Conservation (phyloP, 2,329 filamentous ascomycete species). For the Venturia pyrina region DNA sequence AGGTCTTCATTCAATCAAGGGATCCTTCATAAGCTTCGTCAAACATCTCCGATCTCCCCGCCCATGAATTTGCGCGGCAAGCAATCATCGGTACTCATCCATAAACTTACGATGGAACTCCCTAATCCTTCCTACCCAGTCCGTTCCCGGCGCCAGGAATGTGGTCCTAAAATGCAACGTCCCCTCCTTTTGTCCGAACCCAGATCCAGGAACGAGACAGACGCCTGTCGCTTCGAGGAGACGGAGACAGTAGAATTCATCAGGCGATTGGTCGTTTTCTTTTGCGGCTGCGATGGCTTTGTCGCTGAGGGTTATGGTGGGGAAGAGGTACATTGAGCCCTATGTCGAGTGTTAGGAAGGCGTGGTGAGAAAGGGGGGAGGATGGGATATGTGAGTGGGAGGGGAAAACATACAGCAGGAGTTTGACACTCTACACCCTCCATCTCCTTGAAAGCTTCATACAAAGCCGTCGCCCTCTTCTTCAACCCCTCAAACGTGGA, state of each 20-base stretch:
- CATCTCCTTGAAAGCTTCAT: constrained; percentile 87
- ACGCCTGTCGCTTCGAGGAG: constrained; percentile 90
- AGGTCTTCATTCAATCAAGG: too few species aligned
- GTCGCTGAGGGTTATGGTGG: constrained; percentile 69
- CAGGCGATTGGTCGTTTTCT: constrained; percentile 61
- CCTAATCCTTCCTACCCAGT: constrained; percentile 80
- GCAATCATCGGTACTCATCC: constrained; percentile 49
- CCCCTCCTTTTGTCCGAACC: constrained; percentile 88
- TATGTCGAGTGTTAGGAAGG: constrained; percentile 26
- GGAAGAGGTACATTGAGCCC: constrained; percentile 98
- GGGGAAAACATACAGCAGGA: constrained; percentile 48
- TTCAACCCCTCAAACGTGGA: constrained; percentile 69
- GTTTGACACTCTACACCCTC: constrained; percentile 86
- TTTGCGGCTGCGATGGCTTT: constrained; percentile 69
- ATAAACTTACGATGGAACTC: constrained; percentile 91
- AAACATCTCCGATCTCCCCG: too few species aligned
- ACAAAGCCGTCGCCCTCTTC: constrained; percentile 72
- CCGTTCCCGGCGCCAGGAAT: constrained; percentile 90
- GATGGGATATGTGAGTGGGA: constrained; percentile 11
- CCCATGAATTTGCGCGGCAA: too few species aligned
- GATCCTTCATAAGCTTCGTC: too few species aligned
- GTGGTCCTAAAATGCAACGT: constrained; percentile 93
- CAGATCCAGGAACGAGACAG: constrained; percentile 83
- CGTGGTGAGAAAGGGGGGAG: not conserved
- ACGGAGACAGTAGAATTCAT: constrained; percentile 90